A percentile compares a stretch with the other conserved stretches of the same genome.
Evolutionary conservation across 352 stramenopile species (phyloP).

Genomic region (Thalassiosira exigua): DNA sequence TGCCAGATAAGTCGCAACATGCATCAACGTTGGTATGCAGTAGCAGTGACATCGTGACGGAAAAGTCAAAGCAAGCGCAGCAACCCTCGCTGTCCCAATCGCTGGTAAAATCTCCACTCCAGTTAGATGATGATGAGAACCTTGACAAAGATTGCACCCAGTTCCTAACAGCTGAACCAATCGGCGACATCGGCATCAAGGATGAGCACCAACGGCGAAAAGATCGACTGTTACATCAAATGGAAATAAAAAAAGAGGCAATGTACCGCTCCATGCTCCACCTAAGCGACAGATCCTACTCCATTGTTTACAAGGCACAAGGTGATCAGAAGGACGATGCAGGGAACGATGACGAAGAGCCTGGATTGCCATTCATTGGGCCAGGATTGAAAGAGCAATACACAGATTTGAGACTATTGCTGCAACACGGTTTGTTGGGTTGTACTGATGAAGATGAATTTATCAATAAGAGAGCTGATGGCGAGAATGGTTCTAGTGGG

Average conservation of each 20-base stretch:
- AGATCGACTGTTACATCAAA: slow-evolving; percentile 20
- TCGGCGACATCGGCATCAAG: neutral
- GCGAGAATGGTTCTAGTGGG: slow-evolving; percentile 3
- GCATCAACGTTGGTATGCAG: too few relatives aligned
- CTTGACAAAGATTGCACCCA: neutral
- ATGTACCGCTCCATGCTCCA: slow-evolving; percentile 49
- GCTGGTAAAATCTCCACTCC: too few relatives aligned
- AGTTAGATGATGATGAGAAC: neutral
- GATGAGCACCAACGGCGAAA: slow-evolving; percentile 11
- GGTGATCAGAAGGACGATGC: slow-evolving; percentile 9
- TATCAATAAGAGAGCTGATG: slow-evolving; percentile 10
- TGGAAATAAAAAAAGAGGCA: slow-evolving; percentile 44
- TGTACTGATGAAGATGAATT: slow-evolving; percentile 9
- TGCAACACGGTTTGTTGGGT: slow-evolving; percentile 42
- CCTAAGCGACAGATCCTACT: slow-evolving; percentile 52
- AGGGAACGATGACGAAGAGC: slow-evolving; percentile 30
- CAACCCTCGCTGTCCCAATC: too few relatives aligned
- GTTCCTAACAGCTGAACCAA: neutral
- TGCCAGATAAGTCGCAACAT: too few relatives aligned
- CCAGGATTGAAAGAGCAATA: slow-evolving; percentile 43
- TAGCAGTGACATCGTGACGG: too few relatives aligned
- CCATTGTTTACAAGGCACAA: slow-evolving; percentile 37
- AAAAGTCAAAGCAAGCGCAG: too few relatives aligned
- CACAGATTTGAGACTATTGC: slow-evolving; percentile 18
- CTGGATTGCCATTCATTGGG: slow-evolving; percentile 46